A percentile compares a stretch with the other conserved stretches of the same genome.
These are phyloP conservation scores for Colletotrichum godetiae DNA, from an alignment of 2,329 filamentous ascomycete species.

Conservation along the genomic window DNA sequence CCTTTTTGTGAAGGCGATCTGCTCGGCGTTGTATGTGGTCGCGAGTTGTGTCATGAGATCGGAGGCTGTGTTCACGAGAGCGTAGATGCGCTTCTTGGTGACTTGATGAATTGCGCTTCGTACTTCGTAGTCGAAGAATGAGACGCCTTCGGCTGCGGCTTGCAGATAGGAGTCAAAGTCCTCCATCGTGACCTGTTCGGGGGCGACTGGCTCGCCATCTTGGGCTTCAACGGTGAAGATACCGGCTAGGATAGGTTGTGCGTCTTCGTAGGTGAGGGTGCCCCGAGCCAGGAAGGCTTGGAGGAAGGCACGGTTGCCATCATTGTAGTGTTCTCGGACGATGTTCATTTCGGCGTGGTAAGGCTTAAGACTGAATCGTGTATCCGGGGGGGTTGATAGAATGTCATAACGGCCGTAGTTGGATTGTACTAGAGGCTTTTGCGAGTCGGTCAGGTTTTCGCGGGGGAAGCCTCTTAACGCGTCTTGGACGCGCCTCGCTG, in stretches of 20 bases:
- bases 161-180: conserved; percentile 77
- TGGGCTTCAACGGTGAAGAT: conserved; percentile 72
- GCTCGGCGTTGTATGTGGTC: conserved; percentile 82
- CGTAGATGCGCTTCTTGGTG: conserved; percentile 76
- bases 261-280: conserved; percentile 80
- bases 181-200: conserved; percentile 74
- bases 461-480: background rate
- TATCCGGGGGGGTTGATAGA: background rate
- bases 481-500: background rate
- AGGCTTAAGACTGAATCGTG: background rate
- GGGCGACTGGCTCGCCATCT: conserved; percentile 53
- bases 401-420: background rate
- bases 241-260: conserved; percentile 78
- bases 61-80: conserved; percentile 87
- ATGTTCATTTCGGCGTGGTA: conserved; percentile 27
- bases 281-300: conserved; percentile 87
- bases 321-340: conserved; percentile 53
- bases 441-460: background rate
- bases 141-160: conserved; percentile 77
- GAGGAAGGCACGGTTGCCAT: conserved; percentile 87
- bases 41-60: conserved; percentile 89
- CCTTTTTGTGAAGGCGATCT: conserved; percentile 90
- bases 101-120: conserved; percentile 78
- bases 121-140: conserved; percentile 89
- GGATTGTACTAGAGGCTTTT: background rate